Evolutionary conservation across 257 asterid genomes (phyloP), one percentile per base, ranked within the genome.

Genomic region (Capsicum baccatum): DNA sequence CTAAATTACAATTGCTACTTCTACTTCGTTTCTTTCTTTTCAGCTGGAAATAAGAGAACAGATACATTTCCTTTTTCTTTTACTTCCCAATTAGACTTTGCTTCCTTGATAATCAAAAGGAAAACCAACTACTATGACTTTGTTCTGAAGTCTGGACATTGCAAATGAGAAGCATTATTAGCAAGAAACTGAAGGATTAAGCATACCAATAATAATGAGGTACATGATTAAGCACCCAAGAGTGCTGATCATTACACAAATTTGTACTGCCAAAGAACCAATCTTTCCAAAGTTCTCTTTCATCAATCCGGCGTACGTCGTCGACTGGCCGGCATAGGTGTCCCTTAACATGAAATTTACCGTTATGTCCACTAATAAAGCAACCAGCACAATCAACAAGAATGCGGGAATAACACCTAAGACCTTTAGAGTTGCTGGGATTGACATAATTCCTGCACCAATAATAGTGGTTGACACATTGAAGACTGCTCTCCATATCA

Each of bases 361-460:
- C 26, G 82, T 78, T 54, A 78, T 78, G 33, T 78, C 82, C 0
- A 78, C 82, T 26, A 78, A 54, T 1, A 78, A 6, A 26, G 82
- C 82, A 8, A 78, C 48, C 1, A 78, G 64, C 15, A 78, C 50
- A 78, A 78, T 78, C 33, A 78, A 1, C 6, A 54, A 3, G 5
- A 54, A 78, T 78, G 82, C 50, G 0, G 82, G 82, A 54, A 78
- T 37, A 14, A 78, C 82, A 54, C 99, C 98, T 0, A 97, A 85
- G 42, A 97, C 97, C 89, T 97, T 97, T 0, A 96, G 91, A 35
- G 99, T 96, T 0, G 99, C 99, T 21, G 99, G 98, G 4, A 96
- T 92, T 5, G 99, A 96, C 99, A 96, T 96, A 56, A 94, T 94
- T 60, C 98, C 99, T 0, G 98, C 98, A 8, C 99, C 98, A 44